A percentile compares a stretch with the other conserved stretches of the same genome.
These are phyloP conservation scores for Euphorbia celastroides DNA, from an alignment of 441 rosid genomes.

Conservation along the genomic window DNA sequence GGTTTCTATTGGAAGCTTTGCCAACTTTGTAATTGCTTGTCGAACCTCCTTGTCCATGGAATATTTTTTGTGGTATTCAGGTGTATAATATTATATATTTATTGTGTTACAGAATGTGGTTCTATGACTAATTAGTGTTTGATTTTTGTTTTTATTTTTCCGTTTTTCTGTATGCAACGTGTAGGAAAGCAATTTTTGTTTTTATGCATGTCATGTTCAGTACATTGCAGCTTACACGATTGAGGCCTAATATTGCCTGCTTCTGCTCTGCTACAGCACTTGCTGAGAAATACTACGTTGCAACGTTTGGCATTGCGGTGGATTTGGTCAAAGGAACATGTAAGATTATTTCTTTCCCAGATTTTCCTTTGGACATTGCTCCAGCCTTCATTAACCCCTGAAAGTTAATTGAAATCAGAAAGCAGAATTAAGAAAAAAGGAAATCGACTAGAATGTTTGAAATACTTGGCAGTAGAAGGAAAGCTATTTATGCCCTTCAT, in stretches of 20 bases:
- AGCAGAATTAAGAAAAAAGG: neutral
- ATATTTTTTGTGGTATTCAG: conserved; percentile 6
- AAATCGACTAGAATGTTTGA: neutral
- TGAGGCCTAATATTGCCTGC: conserved; percentile 4
- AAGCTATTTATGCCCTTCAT: neutral
- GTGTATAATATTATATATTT: neutral
- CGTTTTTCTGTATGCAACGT: neutral
- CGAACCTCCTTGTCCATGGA: conserved; percentile 3
- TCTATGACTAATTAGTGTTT: neutral
- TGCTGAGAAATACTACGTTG: conserved; percentile 49
- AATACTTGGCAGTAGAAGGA: neutral
- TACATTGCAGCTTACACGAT: neutral
- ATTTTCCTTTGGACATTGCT: conserved; percentile 5
- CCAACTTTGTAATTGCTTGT: neutral
- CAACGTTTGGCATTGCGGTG: conserved; percentile 52
- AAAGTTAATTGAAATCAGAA: neutral
- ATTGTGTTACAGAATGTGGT: neutral
- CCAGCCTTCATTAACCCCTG: neutral
- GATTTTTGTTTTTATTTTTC: neutral
- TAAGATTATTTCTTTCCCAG: conserved; percentile 29
- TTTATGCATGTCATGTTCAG: neutral
- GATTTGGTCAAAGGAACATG: conserved; percentile 70
- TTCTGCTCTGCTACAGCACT: conserved; percentile 36
- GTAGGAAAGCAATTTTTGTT: neutral
- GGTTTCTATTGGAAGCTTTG: conserved; percentile 6